These are phyloP conservation scores for Entonaema liquescens DNA, from an alignment of 495 filamentous ascomycete species.

Conservation along the genomic window DNA sequence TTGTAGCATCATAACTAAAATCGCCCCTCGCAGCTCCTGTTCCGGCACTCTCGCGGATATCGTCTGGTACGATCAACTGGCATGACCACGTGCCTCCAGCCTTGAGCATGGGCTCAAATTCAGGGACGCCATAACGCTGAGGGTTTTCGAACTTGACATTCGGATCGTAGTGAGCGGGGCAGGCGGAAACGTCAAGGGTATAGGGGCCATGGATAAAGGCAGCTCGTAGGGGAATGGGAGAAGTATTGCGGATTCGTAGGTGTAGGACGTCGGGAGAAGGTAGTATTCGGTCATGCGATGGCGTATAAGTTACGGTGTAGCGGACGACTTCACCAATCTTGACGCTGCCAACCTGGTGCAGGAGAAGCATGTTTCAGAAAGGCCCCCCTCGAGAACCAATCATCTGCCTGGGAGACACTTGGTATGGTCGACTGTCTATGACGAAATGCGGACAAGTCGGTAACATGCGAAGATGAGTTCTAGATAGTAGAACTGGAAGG, in stretches of 20 bases:
- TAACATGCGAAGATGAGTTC: not conserved
- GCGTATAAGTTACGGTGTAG: conserved; percentile 94
- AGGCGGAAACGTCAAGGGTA: conserved; percentile 84
- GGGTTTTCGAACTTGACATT: conserved; percentile 73
- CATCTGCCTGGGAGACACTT: conserved; percentile 10
- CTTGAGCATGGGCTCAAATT: conserved; percentile 96
- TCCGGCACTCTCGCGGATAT: conserved; percentile 66
- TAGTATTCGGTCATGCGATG: conserved; percentile 84
- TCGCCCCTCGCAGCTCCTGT: conserved; percentile 46
- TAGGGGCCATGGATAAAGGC: conserved; percentile 97
- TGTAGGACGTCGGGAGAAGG: conserved; percentile 80
- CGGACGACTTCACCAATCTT: conserved; percentile 91
- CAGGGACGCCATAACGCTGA: conserved; percentile 71
- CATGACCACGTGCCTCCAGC: conserved; percentile 87
- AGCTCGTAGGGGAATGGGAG: conserved; percentile 86
- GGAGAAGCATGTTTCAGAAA: conserved; percentile 74
- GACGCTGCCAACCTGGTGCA: conserved; percentile 87
- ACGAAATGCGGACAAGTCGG: not conserved
- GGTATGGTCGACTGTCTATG: conserved; percentile 2
- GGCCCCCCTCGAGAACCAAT: conserved; percentile 10
- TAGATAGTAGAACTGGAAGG: conserved; percentile 2
- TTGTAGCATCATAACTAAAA: conserved; percentile 45
- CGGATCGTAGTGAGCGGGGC: conserved; percentile 80
- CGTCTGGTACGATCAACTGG: conserved; percentile 76
- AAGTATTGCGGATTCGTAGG: conserved; percentile 91